A percentile compares a stretch with the other conserved stretches of the same genome.
phyloP scores from a whole-genome alignment of 306 rosid species.

The Lathyrus sativus region DNA sequence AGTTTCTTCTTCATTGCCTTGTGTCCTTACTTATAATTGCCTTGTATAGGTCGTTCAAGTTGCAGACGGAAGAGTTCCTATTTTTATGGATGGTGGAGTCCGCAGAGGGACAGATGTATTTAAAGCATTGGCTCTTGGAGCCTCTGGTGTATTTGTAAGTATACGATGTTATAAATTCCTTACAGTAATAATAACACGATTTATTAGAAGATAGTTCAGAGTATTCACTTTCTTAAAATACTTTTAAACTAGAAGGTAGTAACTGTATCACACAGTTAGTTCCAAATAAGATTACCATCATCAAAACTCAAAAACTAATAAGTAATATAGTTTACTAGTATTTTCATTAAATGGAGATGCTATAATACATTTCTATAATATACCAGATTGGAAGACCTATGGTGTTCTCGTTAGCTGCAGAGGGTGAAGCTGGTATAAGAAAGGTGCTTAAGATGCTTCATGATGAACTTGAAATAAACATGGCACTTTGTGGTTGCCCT shows the following conservation, averaged over 20 bases:
- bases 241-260: too few relatives aligned
- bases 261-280: too few relatives aligned
- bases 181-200: neutral
- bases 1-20: neutral
- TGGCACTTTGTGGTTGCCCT: constrained; percentile 90
- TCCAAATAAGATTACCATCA: too few relatives aligned
- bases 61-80: constrained; percentile 78
- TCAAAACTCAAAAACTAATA: too few relatives aligned
- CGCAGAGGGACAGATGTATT: constrained; percentile 93
- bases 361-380: neutral
- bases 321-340: too few relatives aligned
- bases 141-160: constrained; percentile 86
- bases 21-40: constrained; percentile 9
- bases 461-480: constrained; percentile 77
- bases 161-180: constrained; percentile 2
- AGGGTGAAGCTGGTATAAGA: constrained; percentile 89
- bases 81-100: constrained; percentile 91
- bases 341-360: too few relatives aligned
- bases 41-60: constrained; percentile 68
- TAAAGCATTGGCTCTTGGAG: constrained; percentile 95
- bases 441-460: constrained; percentile 81
- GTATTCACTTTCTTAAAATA: too few relatives aligned
- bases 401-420: constrained; percentile 83
- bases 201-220: too few relatives aligned
- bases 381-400: constrained; percentile 91